Conservation (phyloP, 192 early-diverging fungal species). For the Backusella westeae region DNA sequence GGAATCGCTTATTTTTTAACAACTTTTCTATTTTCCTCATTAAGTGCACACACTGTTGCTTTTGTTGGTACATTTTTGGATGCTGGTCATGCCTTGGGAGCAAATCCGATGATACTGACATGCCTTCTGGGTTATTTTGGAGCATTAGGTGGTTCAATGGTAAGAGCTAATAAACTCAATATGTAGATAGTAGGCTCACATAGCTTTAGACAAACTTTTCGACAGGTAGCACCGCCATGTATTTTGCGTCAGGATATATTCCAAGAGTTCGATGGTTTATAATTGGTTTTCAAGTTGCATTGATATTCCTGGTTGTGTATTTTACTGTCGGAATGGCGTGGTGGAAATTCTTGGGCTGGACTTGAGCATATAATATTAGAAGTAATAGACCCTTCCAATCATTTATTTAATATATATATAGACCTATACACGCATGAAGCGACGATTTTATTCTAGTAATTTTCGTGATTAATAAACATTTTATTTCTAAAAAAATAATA, state of each 20-base stretch:
- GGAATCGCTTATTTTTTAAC: constrained; percentile 63
- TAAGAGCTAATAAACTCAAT: constrained; percentile 6
- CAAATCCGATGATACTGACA: constrained; percentile 51
- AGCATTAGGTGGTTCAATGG: constrained; percentile 59
- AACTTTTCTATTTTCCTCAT: constrained; percentile 72
- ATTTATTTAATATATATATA: not conserved
- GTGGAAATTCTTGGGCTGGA: constrained; percentile 73
- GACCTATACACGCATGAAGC: not conserved
- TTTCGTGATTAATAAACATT: not conserved
- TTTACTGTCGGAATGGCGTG: constrained; percentile 64
- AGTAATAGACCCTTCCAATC: not conserved
- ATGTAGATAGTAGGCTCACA: not conserved
- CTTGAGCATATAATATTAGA: constrained; percentile 12
- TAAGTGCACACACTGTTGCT: constrained; percentile 71
- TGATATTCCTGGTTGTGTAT: constrained; percentile 51
- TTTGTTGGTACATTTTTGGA: constrained; percentile 69
- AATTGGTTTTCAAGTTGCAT: constrained; percentile 50
- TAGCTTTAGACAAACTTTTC: constrained; percentile 35
- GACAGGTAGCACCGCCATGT: constrained; percentile 51
- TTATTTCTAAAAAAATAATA: not conserved
- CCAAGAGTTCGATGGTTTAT: constrained; percentile 59
- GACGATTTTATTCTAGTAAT: not conserved
- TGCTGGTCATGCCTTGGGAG: constrained; percentile 62
- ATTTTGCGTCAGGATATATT: constrained; percentile 60
- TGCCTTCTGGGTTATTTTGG: constrained; percentile 65